phyloP scores from a whole-genome alignment of 139 green algal genomes.

The Gonium pectorale region DNA sequence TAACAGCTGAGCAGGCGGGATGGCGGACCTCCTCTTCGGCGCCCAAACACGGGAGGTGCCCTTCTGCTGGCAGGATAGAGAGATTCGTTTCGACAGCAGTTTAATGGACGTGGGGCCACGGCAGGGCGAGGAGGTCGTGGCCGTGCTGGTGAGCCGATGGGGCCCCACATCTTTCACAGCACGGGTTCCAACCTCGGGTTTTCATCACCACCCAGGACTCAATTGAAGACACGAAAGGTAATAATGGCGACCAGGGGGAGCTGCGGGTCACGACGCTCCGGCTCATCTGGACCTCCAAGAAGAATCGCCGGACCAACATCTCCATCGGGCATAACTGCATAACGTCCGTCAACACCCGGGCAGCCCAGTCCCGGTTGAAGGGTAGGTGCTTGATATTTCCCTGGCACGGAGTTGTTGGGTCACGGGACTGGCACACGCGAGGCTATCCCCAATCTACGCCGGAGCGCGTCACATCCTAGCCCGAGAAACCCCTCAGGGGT shows the following conservation, averaged over 20 bases:
- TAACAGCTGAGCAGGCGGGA: too few relatives aligned
- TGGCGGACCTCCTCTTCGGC: slow-evolving; percentile 27
- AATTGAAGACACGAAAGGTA: slow-evolving; percentile 79
- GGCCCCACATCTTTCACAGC: background rate
- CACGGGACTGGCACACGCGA: too few relatives aligned
- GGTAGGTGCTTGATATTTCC: too few relatives aligned
- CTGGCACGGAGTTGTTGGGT: too few relatives aligned
- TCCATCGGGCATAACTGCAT: slow-evolving; percentile 73
- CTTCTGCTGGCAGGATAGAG: slow-evolving; percentile 67
- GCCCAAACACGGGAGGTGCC: background rate
- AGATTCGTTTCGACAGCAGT: slow-evolving; percentile 68
- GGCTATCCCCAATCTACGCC: too few relatives aligned
- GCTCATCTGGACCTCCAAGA: slow-evolving; percentile 68
- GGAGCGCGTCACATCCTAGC: too few relatives aligned
- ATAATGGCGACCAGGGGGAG: slow-evolving; percentile 71
- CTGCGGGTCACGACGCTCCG: slow-evolving; percentile 71
- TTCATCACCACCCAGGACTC: slow-evolving; percentile 46
- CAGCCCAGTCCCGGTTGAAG: slow-evolving; percentile 65
- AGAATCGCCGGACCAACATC: slow-evolving; percentile 66
- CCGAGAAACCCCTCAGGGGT: too few relatives aligned
- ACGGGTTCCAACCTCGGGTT: background rate
- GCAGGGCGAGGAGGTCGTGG: slow-evolving; percentile 55
- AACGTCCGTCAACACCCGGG: slow-evolving; percentile 59
- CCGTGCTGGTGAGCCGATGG: slow-evolving; percentile 52
- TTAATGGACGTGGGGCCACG: slow-evolving; percentile 38